A percentile compares a stretch with the other conserved stretches of the same genome.
Evolutionary conservation across 2,329 filamentous ascomycete species (phyloP).

Genomic region (Pyrenochaeta sp.): DNA sequence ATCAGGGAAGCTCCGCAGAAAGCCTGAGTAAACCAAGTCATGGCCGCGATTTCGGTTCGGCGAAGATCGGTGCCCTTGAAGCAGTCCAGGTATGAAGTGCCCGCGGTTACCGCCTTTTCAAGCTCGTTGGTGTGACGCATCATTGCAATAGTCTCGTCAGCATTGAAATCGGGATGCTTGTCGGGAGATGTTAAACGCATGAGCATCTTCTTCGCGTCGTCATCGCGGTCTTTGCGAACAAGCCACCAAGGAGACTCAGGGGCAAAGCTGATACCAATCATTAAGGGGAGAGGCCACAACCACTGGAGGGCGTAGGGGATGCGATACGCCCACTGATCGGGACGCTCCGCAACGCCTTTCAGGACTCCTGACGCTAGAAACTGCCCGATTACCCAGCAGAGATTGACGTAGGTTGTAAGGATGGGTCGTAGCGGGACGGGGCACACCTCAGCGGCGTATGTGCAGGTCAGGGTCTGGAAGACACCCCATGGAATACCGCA

Average conservation of each 20-base stretch:
- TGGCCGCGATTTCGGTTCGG: constrained; percentile 74
- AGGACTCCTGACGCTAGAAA: constrained; percentile 76
- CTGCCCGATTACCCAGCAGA: constrained; percentile 79
- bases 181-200: constrained; percentile 68
- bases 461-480: constrained; percentile 58
- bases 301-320: constrained; percentile 75
- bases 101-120: constrained; percentile 72
- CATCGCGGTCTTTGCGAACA: constrained; percentile 69
- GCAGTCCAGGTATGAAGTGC: constrained; percentile 81
- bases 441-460: constrained; percentile 68
- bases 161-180: constrained; percentile 52
- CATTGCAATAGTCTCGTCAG: constrained; percentile 75
- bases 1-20: constrained; percentile 47
- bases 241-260: constrained; percentile 80
- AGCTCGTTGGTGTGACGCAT: constrained; percentile 88
- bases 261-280: constrained; percentile 71
- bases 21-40: constrained; percentile 58
- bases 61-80: constrained; percentile 83
- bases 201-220: constrained; percentile 72
- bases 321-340: constrained; percentile 73
- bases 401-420: constrained; percentile 73
- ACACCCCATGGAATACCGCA: constrained; percentile 57
- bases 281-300: constrained; percentile 77
- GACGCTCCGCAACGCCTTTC: constrained; percentile 69
- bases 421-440: constrained; percentile 71